phyloP scores from a whole-genome alignment of 495 filamentous ascomycete genomes.

The Neurospora sp. region DNA sequence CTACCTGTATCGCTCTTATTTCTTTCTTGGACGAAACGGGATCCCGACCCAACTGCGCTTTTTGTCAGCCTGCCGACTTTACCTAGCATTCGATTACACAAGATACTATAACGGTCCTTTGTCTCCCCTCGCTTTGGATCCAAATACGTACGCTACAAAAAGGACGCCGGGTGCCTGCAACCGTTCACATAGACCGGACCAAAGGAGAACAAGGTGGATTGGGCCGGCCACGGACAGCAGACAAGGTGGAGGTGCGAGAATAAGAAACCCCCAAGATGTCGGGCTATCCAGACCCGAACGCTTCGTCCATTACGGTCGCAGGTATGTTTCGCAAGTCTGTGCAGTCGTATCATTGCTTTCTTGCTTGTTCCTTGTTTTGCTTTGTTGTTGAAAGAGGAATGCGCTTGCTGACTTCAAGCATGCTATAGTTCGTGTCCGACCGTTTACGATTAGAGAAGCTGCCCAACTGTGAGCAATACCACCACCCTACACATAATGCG shows the following conservation, averaged over 20 bases:
- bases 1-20: background rate
- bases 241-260: slow-evolving; percentile 3
- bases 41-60: background rate
- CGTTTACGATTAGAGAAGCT: slow-evolving; percentile 75
- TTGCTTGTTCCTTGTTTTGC: background rate
- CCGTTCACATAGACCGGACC: background rate
- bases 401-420: slow-evolving; percentile 4
- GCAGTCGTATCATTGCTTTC: background rate
- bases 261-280: slow-evolving; percentile 15
- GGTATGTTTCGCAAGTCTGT: slow-evolving; percentile 25
- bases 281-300: slow-evolving; percentile 24
- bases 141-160: background rate
- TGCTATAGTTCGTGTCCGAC: slow-evolving; percentile 74
- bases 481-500: background rate
- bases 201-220: background rate
- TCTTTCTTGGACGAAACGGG: background rate
- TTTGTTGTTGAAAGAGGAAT: background rate
- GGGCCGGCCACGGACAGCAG: background rate
- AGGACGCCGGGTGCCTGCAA: background rate
- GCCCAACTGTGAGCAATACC: slow-evolving; percentile 46
- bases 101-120: background rate
- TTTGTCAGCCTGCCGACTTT: background rate
- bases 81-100: background rate
- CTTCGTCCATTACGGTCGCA: slow-evolving; percentile 52
- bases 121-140: background rate